Evolutionary conservation across 495 filamentous ascomycete species (phyloP).

Genomic region (Cudoniella acicularis): DNA sequence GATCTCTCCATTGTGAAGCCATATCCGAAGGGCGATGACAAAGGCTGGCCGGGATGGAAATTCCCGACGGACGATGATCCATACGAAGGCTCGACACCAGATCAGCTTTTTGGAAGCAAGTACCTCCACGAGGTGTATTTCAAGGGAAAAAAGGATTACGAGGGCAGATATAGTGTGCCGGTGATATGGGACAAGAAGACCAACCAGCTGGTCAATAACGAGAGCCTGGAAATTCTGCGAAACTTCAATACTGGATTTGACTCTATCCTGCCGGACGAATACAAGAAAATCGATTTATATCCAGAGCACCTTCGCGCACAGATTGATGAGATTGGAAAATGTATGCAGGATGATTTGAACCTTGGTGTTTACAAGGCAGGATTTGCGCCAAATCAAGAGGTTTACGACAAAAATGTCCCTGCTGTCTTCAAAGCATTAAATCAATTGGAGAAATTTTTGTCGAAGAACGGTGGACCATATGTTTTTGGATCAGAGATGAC

Average conservation of each 20-base stretch:
- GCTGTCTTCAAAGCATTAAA: conserved; percentile 72
- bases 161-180: conserved; percentile 74
- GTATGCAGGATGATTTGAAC: conserved; percentile 83
- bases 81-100: conserved; percentile 40
- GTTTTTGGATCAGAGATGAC: conserved; percentile 67
- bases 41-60: conserved; percentile 44
- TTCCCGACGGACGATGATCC: conserved; percentile 52
- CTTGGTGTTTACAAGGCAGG: conserved; percentile 72
- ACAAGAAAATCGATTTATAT: conserved; percentile 58
- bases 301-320: conserved; percentile 52
- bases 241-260: conserved; percentile 71
- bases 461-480: conserved; percentile 52
- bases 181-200: conserved; percentile 74
- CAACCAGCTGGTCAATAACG: conserved; percentile 40
- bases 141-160: conserved; percentile 60
- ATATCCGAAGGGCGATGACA: conserved; percentile 31
- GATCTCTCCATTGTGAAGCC: conserved; percentile 50
- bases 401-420: conserved; percentile 67
- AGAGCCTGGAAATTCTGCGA: conserved; percentile 70
- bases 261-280: conserved; percentile 57
- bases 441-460: conserved; percentile 62
- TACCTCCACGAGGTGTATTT: conserved; percentile 71
- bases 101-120: conserved; percentile 50
- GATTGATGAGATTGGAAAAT: conserved; percentile 75
- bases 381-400: conserved; percentile 60